phyloP scores from a whole-genome alignment of 805 yeast species.

The Candida saitoana region DNA sequence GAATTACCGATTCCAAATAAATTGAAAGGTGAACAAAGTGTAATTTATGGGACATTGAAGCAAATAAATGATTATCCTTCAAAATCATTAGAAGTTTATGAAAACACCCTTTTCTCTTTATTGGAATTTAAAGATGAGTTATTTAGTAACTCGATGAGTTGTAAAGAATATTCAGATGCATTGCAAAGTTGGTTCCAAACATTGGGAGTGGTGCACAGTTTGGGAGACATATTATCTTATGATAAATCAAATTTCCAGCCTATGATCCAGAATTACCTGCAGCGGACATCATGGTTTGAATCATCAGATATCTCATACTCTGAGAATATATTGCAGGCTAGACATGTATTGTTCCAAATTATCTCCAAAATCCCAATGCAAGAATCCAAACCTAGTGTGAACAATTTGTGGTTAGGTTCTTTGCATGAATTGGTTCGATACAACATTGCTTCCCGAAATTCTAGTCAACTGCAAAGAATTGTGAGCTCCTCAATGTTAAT shows the following conservation, averaged over 20 bases:
- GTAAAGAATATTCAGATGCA: conserved; percentile 14
- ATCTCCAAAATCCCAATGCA: conserved; percentile 10
- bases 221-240: conserved; percentile 13
- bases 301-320: conserved; percentile 27
- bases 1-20: conserved; percentile 50
- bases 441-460: conserved; percentile 36
- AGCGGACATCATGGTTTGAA: conserved; percentile 34
- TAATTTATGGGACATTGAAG: conserved; percentile 52
- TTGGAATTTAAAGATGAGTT: conserved; percentile 11
- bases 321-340: conserved; percentile 43
- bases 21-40: conserved; percentile 37
- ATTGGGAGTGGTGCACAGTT: conserved; percentile 22
- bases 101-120: conserved; percentile 16
- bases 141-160: conserved; percentile 9
- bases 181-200: conserved; percentile 20
- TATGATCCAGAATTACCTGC: conserved; percentile 11
- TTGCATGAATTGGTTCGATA: conserved; percentile 40
- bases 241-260: conserved; percentile 8
- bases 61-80: conserved; percentile 35
- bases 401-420: conserved; percentile 19
- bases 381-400: background rate
- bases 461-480: conserved; percentile 44
- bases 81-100: conserved; percentile 13
- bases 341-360: conserved; percentile 37
- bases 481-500: conserved; percentile 47